These are phyloP conservation scores for Epichloe sylvatica DNA, from an alignment of 2,329 filamentous ascomycete species.

Conservation along the genomic window DNA sequence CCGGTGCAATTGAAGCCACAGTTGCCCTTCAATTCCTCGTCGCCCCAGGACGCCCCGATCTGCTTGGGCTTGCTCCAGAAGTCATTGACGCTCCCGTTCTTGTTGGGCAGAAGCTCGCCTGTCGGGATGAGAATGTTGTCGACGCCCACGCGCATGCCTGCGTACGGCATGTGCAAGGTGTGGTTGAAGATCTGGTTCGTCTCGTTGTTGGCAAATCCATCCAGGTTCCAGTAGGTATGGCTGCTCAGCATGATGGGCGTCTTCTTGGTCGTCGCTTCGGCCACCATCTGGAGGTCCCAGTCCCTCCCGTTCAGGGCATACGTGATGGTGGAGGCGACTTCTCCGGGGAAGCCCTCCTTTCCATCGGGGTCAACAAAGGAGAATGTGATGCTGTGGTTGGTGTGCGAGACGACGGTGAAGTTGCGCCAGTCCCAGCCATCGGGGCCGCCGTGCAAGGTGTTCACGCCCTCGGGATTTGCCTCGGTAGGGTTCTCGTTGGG, in stretches of 20 bases:
- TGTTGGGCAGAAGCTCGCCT: constrained; percentile 58
- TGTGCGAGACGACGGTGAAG: constrained; percentile 61
- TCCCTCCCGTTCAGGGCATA: constrained; percentile 53
- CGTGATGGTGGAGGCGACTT: constrained; percentile 60
- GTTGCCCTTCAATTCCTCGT: constrained; percentile 51
- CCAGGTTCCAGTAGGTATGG: constrained; percentile 71
- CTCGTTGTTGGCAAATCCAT: constrained; percentile 62
- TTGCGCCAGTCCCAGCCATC: constrained; percentile 68
- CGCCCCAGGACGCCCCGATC: constrained; percentile 54
- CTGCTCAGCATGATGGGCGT: constrained; percentile 71
- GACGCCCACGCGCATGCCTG: constrained; percentile 51
- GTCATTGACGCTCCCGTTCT: constrained; percentile 55
- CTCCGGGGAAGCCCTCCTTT: constrained; percentile 64
- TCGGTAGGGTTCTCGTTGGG: constrained; percentile 49
- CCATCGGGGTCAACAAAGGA: constrained; percentile 59
- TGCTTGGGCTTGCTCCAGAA: constrained; percentile 75
- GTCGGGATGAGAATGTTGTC: constrained; percentile 64
- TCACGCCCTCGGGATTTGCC: constrained; percentile 35
- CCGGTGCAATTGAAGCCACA: constrained; percentile 74
- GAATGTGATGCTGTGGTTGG: constrained; percentile 56
- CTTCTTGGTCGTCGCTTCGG: constrained; percentile 55
- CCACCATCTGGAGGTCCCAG: constrained; percentile 63
- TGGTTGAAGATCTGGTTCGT: constrained; percentile 54
- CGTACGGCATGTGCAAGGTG: constrained; percentile 59
- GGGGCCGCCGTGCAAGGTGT: constrained; percentile 56